Evolutionary conservation across 495 filamentous ascomycete species (phyloP), one percentile per base, ranked within the genome.

Genomic region (Aspergillus panamensis): DNA sequence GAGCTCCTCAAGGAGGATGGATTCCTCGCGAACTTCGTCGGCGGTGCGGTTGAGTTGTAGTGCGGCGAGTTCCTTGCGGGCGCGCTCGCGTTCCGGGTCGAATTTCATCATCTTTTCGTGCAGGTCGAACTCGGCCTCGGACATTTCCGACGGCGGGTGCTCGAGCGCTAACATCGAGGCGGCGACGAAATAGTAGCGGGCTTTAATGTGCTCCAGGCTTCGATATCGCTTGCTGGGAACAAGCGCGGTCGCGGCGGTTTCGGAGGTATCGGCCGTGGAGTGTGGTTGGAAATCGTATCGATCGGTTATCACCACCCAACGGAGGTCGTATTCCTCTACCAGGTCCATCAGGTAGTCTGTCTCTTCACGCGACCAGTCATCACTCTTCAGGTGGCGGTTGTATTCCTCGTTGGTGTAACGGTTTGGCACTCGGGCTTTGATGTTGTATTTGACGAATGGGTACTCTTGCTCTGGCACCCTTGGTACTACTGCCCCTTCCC

Each of bases 221-320:
- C 95, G 81, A 39, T 67, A 62, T 17, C 61, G 65, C 45, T 73
- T 79, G 20, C 69, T 71, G 6, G 74, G 68, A 2, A 76, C 73
- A 20, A 79, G 66, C 19, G 77, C 74, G 37, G 60, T 74, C 31
- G 63, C 59, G 44, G 71, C 69, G n/a, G 65, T 62, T 59, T 77
- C 73, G 7, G 66, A 69, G 35, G 10, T 6, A 37, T 52, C 44
- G 30, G 80, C 68, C 20, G 68, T 61, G 1, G 63, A 55, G 14
- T 66, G 67, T 1, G 87, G 82, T 49, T 77, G 71, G 64, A 84
- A 96, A 20, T 96, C 90, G 71, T 96, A 98, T 12, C 92, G 88
- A 67, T 98, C 94, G 71, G 84, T 88, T 45, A 98, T 91, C n/a
- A 98, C 73, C 14, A 92, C 75, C 87, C 94, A 98, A 54, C 92